phyloP scores from a whole-genome alignment of 1,139 yeast genomes.

The Pichia sp. region DNA sequence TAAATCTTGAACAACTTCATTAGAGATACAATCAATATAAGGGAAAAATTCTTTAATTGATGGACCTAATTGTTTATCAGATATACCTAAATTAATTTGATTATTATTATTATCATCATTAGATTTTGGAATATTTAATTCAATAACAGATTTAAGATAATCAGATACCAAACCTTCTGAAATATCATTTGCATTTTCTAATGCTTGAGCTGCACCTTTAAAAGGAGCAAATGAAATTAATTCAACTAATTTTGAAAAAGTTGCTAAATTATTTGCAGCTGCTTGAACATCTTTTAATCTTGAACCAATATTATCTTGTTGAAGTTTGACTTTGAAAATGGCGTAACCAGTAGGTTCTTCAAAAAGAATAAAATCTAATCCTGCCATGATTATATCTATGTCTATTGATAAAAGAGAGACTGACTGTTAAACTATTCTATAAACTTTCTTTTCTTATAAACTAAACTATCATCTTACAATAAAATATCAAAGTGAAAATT shows the following conservation, averaged over 20 bases:
- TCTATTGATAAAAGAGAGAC: no score
- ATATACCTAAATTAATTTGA: slow-evolving; percentile 70
- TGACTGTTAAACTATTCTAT: no score
- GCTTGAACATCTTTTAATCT: slow-evolving; percentile 92
- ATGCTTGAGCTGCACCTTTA: slow-evolving; percentile 98
- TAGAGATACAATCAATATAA: slow-evolving; percentile 81
- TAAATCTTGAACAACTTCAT: slow-evolving; percentile 90
- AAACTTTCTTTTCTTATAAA: no score
- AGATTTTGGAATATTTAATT: slow-evolving; percentile 86
- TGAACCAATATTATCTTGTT: slow-evolving; percentile 91
- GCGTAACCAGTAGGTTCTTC: slow-evolving; percentile 99
- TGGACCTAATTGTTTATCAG: slow-evolving; percentile 95
- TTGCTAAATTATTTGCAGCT: slow-evolving; percentile 79
- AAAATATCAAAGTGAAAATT: background rate
- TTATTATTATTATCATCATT: slow-evolving; percentile 30
- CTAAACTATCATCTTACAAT: no score
- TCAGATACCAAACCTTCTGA: slow-evolving; percentile 96
- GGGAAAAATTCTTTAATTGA: slow-evolving; percentile 89
- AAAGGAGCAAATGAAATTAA: slow-evolving; percentile 95
- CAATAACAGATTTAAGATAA: slow-evolving; percentile 81
- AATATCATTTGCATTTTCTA: slow-evolving; percentile 95
- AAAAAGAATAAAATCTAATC: slow-evolving; percentile 86
- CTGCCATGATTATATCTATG: slow-evolving; percentile 36
- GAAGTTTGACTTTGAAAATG: slow-evolving; percentile 85
- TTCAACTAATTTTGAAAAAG: slow-evolving; percentile 89